Conservation (phyloP, 2,329 filamentous ascomycete species). For the Zalaria obscura region DNA sequence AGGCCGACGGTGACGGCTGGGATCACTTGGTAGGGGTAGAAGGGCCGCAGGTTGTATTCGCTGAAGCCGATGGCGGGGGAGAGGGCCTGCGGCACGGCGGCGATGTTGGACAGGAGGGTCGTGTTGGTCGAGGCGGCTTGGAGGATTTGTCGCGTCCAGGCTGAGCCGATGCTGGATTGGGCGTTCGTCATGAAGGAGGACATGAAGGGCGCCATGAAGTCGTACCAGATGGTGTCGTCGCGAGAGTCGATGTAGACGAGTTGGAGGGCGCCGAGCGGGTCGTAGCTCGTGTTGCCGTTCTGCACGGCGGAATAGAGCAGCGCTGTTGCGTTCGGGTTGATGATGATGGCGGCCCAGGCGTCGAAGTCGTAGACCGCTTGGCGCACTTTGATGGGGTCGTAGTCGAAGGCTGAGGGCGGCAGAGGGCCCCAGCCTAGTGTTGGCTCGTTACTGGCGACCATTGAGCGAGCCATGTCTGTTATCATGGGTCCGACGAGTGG, state of each 20-base stretch:
- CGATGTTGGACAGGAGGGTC: constrained; percentile 27
- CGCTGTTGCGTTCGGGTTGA: constrained; percentile 43
- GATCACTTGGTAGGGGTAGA: constrained; percentile 38
- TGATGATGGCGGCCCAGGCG: constrained; percentile 46
- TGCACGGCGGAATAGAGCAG: constrained; percentile 41
- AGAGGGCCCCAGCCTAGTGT: constrained; percentile 38
- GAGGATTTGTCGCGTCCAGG: constrained; percentile 28
- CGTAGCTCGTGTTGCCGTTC: constrained; percentile 43
- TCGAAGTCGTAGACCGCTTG: constrained; percentile 45
- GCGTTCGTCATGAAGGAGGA: constrained; percentile 32
- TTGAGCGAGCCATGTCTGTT: constrained; percentile 29
- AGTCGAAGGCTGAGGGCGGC: constrained; percentile 36
- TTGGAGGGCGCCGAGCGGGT: constrained; percentile 44
- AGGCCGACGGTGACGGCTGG: constrained; percentile 48
- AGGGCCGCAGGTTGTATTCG: constrained; percentile 44
- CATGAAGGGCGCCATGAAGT: constrained; percentile 40
- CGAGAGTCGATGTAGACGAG: constrained; percentile 41
- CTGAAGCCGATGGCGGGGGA: constrained; percentile 43
- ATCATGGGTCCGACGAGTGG: constrained; percentile 45
- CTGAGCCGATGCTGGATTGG: constrained; percentile 32
- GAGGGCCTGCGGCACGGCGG: constrained; percentile 36
- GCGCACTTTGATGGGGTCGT: constrained; percentile 42
- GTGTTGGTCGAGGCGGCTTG: constrained; percentile 25
- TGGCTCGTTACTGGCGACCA: constrained; percentile 23
- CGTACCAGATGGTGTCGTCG: constrained; percentile 40